phyloP scores from a whole-genome alignment of 768 basidiomycete species.

The Jaapia argillacea region DNA sequence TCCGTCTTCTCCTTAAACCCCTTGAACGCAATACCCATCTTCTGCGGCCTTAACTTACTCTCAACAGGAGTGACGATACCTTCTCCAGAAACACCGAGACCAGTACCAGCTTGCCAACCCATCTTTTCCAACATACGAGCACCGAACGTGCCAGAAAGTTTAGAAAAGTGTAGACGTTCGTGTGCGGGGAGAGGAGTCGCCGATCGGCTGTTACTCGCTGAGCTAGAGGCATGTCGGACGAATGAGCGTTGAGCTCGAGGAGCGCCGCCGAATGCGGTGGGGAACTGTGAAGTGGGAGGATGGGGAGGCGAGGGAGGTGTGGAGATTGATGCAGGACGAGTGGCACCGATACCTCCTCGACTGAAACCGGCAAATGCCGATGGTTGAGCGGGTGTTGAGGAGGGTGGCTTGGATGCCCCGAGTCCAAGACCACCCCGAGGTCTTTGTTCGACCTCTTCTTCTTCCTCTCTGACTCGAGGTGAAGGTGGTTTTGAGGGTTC shows the following conservation, averaged over 20 bases:
- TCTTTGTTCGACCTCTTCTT: conserved; percentile 33
- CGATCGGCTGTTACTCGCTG: conserved; percentile 29
- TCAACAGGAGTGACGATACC: conserved; percentile 89
- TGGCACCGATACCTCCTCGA: conserved; percentile 5
- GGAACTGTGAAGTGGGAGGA: conserved; percentile 29
- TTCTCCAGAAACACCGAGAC: conserved; percentile 64
- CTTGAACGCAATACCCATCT: conserved; percentile 79
- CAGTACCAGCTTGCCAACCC: conserved; percentile 85
- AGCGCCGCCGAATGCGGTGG: conserved; percentile 28
- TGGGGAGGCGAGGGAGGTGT: conserved; percentile 28
- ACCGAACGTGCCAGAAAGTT: conserved; percentile 69
- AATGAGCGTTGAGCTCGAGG: conserved; percentile 39
- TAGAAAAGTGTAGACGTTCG: conserved; percentile 78
- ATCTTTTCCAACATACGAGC: conserved; percentile 89
- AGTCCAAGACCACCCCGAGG: conserved; percentile 37
- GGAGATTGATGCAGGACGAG: conserved; percentile 16
- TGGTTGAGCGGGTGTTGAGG: conserved; percentile 3
- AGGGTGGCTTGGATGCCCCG: conserved; percentile 17
- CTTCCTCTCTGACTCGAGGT: conserved; percentile 42
- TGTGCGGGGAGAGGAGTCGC: conserved; percentile 43
- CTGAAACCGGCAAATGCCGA: background rate
- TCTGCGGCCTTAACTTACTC: conserved; percentile 73
- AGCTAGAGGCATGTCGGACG: conserved; percentile 37
- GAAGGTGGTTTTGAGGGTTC: conserved; percentile 48
- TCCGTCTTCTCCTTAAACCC: conserved; percentile 87